These are phyloP conservation scores for Trypanosoma boissoni DNA, from an alignment of 208 protist species.

Conservation along the genomic window DNA sequence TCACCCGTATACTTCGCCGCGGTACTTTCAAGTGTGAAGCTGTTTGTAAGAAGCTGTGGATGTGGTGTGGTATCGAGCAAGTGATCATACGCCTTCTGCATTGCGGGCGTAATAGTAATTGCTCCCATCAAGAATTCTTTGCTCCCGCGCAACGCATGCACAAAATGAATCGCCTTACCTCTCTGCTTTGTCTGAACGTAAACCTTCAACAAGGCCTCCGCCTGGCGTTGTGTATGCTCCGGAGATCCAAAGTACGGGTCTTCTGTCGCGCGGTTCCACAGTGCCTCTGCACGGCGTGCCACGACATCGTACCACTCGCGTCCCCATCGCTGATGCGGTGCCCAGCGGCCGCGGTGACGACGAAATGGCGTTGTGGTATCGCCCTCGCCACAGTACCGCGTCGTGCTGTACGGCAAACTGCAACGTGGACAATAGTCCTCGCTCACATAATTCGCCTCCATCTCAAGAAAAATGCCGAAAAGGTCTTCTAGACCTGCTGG, in stretches of 20 bases:
- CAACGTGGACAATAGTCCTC: slow-evolving; percentile 83
- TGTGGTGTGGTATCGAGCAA: slow-evolving; percentile 83
- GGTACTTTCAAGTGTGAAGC: slow-evolving; percentile 46
- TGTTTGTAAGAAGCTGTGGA: slow-evolving; percentile 85
- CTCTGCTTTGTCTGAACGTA: slow-evolving; percentile 78
- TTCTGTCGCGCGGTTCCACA: slow-evolving; percentile 86
- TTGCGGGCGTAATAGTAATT: slow-evolving; percentile 51
- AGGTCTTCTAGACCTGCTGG: slow-evolving; percentile 71
- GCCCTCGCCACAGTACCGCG: slow-evolving; percentile 85
- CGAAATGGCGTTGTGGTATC: slow-evolving; percentile 77
- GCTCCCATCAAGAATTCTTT: slow-evolving; percentile 66
- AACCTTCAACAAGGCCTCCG: slow-evolving; percentile 66
- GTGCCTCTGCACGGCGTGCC: slow-evolving; percentile 78
- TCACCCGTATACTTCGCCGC: slow-evolving; percentile 67
- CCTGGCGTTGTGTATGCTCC: slow-evolving; percentile 82
- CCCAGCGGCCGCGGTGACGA: slow-evolving; percentile 82
- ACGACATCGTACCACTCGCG: slow-evolving; percentile 88
- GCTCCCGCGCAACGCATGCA: slow-evolving; percentile 67
- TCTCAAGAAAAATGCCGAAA: slow-evolving; percentile 89
- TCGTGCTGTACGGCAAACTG: slow-evolving; percentile 77
- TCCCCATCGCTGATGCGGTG: slow-evolving; percentile 82
- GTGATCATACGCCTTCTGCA: slow-evolving; percentile 53
- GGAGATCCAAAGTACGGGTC: slow-evolving; percentile 81
- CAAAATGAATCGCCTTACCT: slow-evolving; percentile 81
- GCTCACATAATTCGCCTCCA: slow-evolving; percentile 88